A percentile compares a stretch with the other conserved stretches of the same genome.
phyloP scores from a whole-genome alignment of 2,329 filamentous ascomycete species.

The Verticillium klebahnii region DNA sequence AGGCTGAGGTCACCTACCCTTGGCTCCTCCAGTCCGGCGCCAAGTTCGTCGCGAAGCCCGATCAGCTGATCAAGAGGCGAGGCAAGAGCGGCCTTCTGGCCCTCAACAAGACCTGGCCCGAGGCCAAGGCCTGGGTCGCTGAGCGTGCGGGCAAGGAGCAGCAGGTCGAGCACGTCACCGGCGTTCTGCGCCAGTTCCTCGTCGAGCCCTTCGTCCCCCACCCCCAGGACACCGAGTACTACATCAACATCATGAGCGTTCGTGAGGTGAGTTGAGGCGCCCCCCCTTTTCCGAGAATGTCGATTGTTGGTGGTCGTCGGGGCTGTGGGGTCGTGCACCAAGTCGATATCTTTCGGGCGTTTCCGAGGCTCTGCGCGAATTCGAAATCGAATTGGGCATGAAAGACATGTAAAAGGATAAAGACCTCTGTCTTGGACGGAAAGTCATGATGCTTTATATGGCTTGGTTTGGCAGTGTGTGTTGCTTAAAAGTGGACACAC shows the following conservation, averaged over 20 bases:
- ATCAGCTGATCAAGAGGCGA: slow-evolving; percentile 99
- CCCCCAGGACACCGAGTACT: slow-evolving; percentile 93
- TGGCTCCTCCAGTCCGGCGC: slow-evolving; percentile 81
- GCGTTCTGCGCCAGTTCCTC: slow-evolving; percentile 88
- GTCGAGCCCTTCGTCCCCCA: slow-evolving; percentile 98
- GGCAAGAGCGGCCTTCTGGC: slow-evolving; percentile 97
- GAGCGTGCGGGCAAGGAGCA: slow-evolving; percentile 87
- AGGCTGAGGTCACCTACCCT: slow-evolving; percentile 94
- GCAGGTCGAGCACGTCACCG: slow-evolving; percentile 86
- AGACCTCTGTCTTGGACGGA: neutral
- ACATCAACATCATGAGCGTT: slow-evolving; percentile 99
- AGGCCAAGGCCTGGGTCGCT: slow-evolving; percentile 91
- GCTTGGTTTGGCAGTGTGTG: neutral
- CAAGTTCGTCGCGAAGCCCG: slow-evolving; percentile 98
- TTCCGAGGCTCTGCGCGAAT: neutral
- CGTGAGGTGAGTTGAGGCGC: slow-evolving; percentile 76
- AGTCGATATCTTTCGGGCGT: neutral
- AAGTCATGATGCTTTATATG: slow-evolving; percentile 6
- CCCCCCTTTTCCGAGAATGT: neutral
- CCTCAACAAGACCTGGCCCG: slow-evolving; percentile 95
- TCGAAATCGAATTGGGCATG: neutral
- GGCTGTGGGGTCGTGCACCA: slow-evolving; percentile 1
- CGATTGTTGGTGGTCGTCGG: neutral
- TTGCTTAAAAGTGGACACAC: slow-evolving; percentile 3
- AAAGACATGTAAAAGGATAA: neutral